Evolutionary conservation across 805 yeast genomes (phyloP), one percentile per base, ranked within the genome.

Genomic region (Ogataea ganodermae): DNA sequence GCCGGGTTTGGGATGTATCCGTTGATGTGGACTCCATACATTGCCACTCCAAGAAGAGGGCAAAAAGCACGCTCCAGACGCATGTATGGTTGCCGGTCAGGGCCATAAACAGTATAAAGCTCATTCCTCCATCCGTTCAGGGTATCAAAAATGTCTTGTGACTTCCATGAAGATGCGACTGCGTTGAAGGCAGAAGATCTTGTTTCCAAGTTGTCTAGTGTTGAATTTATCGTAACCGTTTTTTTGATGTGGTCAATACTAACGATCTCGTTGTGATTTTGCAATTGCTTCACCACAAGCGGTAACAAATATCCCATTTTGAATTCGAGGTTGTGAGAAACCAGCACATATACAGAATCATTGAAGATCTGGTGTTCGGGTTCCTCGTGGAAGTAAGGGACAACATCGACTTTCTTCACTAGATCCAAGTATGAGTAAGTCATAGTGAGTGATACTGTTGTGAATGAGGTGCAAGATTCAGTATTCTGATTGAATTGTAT

Each of bases 21-120:
- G 55, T 80, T 86, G 22, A 91, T 73, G 63, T 94, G 98, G 3
- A 84, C 84, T 1, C 99, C 99, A 64, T 89, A 90, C 50, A 96
- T 89, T 0, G 86, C 82, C 9, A 94, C 85, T 0, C 99, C 99
- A 35, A 92, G 61, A 12, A 89, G 66, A 1, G 88, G 86, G 12
- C 95, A 80, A 48, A 89, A 80, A 0, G 97, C 84, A 35, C 99
- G 73, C 64, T 94, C 99, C 4, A 89, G 66, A 4, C 73, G 68
- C 55, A 89, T 67, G 59, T 92, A 94, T 0, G 86, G 85, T 1
- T 47, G 52, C 14, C 71, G 69, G 0, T 70, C 50, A 0, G 84
- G 81, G 46, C 77, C 74, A 66, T 84, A 89, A 4, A 91, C 80
- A 0, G 84, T 74, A 65, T 89, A 94, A 30, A 79, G 72, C 66